Evolutionary conservation across 768 basidiomycete genomes (phyloP), one percentile per base, ranked within the genome.

Genomic region (Leucosporidium scottii): DNA sequence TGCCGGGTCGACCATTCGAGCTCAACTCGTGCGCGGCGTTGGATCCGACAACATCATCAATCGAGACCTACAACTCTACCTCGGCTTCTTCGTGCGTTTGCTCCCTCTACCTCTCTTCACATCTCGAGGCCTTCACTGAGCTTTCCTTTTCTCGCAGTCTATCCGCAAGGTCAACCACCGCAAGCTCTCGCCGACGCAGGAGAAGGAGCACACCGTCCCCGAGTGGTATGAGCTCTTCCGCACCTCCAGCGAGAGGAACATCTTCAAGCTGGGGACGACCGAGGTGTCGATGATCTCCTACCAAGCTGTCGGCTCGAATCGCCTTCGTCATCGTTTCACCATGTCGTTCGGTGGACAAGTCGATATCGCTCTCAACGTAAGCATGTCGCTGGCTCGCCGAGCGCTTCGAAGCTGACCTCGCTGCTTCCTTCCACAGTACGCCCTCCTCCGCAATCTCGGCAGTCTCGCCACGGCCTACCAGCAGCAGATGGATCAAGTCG

Each of bases 1-100:
- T 75, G 84, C 91, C 83, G 87, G 89, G 28, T 87, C 88, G 13
- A 21, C 39, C 74, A 84, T 2, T 83, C 84, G 69, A 27, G 74
- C 73, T 15, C 54, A 59, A 17, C 68, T 75, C 27, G 39, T 62
- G 20, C 59, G 66, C 23, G 65, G 53, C 28, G 58, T 56, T 12
- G 58, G 55, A 17, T 34, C 31, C 47, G 25, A 50, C 9, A n/a
- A 56, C 27, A 21, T 12, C 25, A 31, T 69, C 53, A 51, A 64
- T 20, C 66, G 73, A 28, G 36, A 70, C 20, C 54, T 74, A 4
- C 21, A 48, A 4, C 57, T 74, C 13, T 50, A 56, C 50, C 62
- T 69, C 34, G 70, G 61, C 27, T 65, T 64, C 62, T 68, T 72
- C 68, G 39, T 44, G 39, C 15, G 39, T 44, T 9, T n/a, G n/a